Evolutionary conservation across 768 basidiomycete genomes (phyloP).

Genomic region (Tulasnella sp.): DNA sequence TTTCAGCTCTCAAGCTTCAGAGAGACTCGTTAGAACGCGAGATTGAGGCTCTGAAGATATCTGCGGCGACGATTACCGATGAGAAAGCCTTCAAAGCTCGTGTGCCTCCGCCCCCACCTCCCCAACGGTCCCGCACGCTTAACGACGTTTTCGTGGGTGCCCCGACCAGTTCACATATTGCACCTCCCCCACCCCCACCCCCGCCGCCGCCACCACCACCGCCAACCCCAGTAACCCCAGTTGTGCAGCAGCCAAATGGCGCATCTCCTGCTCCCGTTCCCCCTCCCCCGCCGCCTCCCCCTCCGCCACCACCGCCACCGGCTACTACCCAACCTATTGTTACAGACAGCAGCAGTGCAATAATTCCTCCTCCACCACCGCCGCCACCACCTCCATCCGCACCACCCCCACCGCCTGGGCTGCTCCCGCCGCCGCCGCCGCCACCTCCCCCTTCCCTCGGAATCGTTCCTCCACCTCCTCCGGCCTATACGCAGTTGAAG

Average conservation of each 20-base stretch:
- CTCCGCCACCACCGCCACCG: conserved; percentile 20
- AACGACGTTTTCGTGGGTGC: not conserved
- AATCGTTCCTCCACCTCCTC: conserved; percentile 18
- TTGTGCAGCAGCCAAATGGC: no score
- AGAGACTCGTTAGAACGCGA: conserved; percentile 28
- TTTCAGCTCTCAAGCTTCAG: conserved; percentile 33
- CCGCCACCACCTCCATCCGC: conserved; percentile 6
- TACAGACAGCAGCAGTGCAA: conserved; percentile 12
- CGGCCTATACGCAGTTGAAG: not conserved
- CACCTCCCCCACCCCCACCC: conserved; percentile 11
- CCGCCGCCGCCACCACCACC: conserved; percentile 13
- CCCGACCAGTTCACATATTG: not conserved
- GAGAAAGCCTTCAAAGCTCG: conserved; percentile 63
- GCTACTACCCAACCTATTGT: not conserved
- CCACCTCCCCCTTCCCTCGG: conserved; percentile 18
- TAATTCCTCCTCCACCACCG: conserved; percentile 25
- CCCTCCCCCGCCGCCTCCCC: conserved; percentile 20
- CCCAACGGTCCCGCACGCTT: conserved; percentile 16
- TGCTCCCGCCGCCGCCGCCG: conserved; percentile 24
- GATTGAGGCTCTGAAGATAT: conserved; percentile 27
- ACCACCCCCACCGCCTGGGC: conserved; percentile 22
- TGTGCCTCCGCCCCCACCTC: conserved; percentile 50
- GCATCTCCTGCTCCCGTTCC: conserved; percentile 14
- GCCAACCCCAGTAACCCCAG: not conserved
- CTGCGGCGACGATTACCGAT: conserved; percentile 34